Base-by-base conservation (phyloP, 2,329 filamentous ascomycete genomes). In the Paecilomyces niveus region DNA sequence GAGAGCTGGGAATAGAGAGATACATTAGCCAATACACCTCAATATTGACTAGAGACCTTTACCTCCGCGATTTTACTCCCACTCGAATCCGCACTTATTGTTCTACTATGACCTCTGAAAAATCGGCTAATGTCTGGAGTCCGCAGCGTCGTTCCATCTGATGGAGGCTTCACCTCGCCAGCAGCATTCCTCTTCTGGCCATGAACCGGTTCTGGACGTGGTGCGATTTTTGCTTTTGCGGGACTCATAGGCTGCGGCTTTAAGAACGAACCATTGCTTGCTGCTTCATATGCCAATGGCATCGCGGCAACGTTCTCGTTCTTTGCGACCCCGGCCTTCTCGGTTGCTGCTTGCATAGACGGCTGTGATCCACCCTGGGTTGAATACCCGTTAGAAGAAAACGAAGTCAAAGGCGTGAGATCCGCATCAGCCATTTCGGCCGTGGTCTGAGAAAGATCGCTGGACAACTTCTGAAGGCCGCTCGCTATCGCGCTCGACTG, bases 41-140 rank as follows among this genome's bases (percentile, higher is more conserved):
- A 10, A 52, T 50, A 53, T 15, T 56, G 68, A 59, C 65, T 35
- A 64, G 50, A 57, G 56, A 24, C 9, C 32, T 13, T n/a, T 31
- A 94, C 89, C 81, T 95, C 90, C 72, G 89, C 88, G 65, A 93
- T 89, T 64, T 86, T 87, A 67, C 84, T 89, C 54, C 84, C 82
- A 54, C 83, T 81, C 8, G 85, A 85, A 59, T 89, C 78, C 58
- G 85, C 81, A 71, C 90, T 93, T 53, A 85, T 85, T 62, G 86
- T 91, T 67, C 89, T 83, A 29, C 87, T 88, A 71, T 90, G 89
- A 31, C 82, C 82, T 57, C 67, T 68, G 56, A 60, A 58, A 54
- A 57, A 24, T 59, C 61, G 65, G 60, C 65, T 77, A 60, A 59
- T 62, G 69, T 58, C 80, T 7, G 75, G 74, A 26, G 24, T 54